These are phyloP conservation scores for Nakazawaea populi DNA, from an alignment of 805 yeast genomes.

Conservation along the genomic window DNA sequence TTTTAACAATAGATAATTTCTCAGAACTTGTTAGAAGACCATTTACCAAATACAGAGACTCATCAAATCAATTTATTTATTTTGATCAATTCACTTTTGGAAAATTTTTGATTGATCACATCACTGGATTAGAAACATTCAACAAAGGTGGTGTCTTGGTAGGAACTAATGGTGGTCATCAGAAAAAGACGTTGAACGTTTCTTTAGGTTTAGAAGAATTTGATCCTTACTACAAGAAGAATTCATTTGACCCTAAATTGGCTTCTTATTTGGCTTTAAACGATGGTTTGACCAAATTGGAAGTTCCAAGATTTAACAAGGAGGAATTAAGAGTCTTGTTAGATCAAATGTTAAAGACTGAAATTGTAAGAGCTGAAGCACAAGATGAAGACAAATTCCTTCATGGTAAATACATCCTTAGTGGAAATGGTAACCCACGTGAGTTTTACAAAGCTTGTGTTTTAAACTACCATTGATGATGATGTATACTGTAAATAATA, in stretches of 20 bases:
- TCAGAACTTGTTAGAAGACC: conserved; percentile 53
- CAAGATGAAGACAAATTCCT: conserved; percentile 32
- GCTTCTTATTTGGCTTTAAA: conserved; percentile 37
- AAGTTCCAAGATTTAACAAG: conserved; percentile 36
- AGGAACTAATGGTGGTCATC: conserved; percentile 54
- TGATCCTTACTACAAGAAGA: conserved; percentile 48
- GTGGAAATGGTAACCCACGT: conserved; percentile 66
- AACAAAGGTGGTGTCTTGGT: conserved; percentile 58
- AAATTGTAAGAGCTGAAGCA: conserved; percentile 29
- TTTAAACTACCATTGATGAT: conserved; percentile 18
- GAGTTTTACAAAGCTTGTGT: conserved; percentile 38
- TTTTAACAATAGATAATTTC: conserved; percentile 69
- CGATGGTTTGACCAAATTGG: conserved; percentile 23
- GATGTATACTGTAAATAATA: neutral
- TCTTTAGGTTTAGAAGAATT: conserved; percentile 48
- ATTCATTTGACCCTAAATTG: conserved; percentile 48
- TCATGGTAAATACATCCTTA: conserved; percentile 36
- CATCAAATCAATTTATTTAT: conserved; percentile 49
- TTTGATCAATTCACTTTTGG: conserved; percentile 61
- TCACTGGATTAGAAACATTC: conserved; percentile 49
- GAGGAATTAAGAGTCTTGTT: conserved; percentile 39
- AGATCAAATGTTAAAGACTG: conserved; percentile 32
- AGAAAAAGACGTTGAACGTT: conserved; percentile 50
- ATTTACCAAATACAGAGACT: conserved; percentile 54
- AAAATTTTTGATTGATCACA: conserved; percentile 44